phyloP scores from a whole-genome alignment of 208 protist genomes.

The Trypanosomatidae sp. region DNA sequence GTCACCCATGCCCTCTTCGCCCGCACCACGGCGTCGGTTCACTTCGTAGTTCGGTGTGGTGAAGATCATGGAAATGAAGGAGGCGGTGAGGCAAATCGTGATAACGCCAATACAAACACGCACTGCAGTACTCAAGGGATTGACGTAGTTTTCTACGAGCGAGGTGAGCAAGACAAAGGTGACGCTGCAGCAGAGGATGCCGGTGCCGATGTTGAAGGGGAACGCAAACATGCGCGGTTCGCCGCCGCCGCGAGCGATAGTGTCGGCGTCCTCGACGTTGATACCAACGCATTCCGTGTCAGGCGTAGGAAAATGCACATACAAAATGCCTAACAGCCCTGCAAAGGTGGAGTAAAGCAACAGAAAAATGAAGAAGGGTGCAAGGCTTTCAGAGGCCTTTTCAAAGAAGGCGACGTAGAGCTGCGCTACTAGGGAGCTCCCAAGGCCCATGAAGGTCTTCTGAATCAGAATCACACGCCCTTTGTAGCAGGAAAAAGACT shows the following conservation, averaged over 20 bases:
- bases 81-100: constrained; percentile 48
- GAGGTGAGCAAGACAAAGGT: constrained; percentile 46
- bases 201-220: constrained; percentile 66
- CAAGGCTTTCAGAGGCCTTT: constrained; percentile 32
- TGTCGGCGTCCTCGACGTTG: constrained; percentile 54
- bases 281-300: constrained; percentile 63
- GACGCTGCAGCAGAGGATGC: constrained; percentile 47
- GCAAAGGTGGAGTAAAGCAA: constrained; percentile 50
- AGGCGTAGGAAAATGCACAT: constrained; percentile 50
- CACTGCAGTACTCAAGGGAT: constrained; percentile 19
- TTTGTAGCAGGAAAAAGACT: constrained; percentile 72
- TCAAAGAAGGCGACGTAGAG: constrained; percentile 80
- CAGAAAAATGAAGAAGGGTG: constrained; percentile 70
- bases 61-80: constrained; percentile 68
- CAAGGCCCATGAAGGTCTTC: constrained; percentile 89
- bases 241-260: constrained; percentile 41
- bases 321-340: constrained; percentile 50
- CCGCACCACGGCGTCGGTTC: constrained; percentile 36
- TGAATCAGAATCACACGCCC: constrained; percentile 81
- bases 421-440: constrained; percentile 72
- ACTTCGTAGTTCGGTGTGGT: constrained; percentile 62
- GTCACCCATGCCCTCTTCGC: constrained; percentile 2
- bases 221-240: constrained; percentile 55
- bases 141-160: constrained; percentile 53
- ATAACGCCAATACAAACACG: constrained; percentile 43